These are phyloP conservation scores for Lachancea waltii DNA, from an alignment of 805 yeast genomes.

Conservation along the genomic window DNA sequence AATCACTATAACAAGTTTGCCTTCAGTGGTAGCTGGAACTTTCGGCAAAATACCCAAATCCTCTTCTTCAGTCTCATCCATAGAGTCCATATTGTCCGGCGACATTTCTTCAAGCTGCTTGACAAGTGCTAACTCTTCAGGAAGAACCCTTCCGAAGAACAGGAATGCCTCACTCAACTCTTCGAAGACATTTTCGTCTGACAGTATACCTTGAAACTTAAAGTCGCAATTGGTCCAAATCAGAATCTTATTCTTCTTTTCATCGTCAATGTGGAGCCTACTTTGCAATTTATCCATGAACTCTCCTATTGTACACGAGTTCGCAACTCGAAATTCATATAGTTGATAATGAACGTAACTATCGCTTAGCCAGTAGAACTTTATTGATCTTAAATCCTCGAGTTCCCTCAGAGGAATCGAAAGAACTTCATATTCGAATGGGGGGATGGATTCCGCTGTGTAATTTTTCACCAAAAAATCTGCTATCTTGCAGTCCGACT, in stretches of 20 bases:
- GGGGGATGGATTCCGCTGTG: constrained; percentile 33
- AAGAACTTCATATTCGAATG: constrained; percentile 69
- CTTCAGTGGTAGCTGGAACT: constrained; percentile 16
- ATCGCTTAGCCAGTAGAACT: constrained; percentile 64
- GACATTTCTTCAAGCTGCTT: constrained; percentile 23
- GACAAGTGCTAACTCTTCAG: constrained; percentile 33
- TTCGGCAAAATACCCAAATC: constrained; percentile 21
- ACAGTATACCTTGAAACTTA: constrained; percentile 34
- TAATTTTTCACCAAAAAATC: constrained; percentile 35
- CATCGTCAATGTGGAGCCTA: constrained; percentile 46
- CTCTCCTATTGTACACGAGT: constrained; percentile 47
- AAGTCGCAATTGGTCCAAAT: constrained; percentile 47
- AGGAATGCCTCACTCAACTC: constrained; percentile 34
- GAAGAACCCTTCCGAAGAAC: constrained; percentile 43
- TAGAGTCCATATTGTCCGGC: constrained; percentile 13
- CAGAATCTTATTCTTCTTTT: constrained; percentile 41
- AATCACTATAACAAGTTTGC: constrained; percentile 54
- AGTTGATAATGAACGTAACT: constrained; percentile 65
- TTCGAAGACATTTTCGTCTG: constrained; percentile 35
- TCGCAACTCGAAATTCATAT: constrained; percentile 64
- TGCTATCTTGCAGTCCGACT: constrained; percentile 29
- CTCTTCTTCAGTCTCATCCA: constrained; percentile 15
- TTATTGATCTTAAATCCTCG: constrained; percentile 65
- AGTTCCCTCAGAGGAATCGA: constrained; percentile 68
- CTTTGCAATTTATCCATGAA: constrained; percentile 50